Percentiles rank a stretch among this genome's conserved stretches.
These are phyloP conservation scores for Oryza meridionalis DNA, from an alignment of 176 grass and related monocot genomes.

Conservation along the genomic window DNA sequence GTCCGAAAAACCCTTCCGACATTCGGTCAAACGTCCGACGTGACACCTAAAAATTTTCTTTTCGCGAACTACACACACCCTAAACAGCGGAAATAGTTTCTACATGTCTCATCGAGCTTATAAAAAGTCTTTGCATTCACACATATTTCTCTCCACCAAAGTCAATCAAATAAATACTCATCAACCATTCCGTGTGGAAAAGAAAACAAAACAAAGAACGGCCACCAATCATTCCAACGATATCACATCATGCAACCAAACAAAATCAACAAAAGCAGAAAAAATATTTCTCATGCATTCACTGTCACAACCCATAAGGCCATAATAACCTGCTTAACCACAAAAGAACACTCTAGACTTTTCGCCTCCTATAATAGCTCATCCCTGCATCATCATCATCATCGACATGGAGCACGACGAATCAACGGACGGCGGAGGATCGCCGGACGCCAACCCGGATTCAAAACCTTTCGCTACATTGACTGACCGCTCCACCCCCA, in stretches of 20 bases:
- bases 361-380: not conserved
- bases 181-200: not conserved
- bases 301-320: not conserved
- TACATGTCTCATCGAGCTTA: too few relatives aligned
- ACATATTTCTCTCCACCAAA: not conserved
- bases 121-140: too few relatives aligned
- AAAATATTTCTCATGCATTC: not conserved
- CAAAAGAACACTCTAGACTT: not conserved
- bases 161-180: constrained; percentile 27
- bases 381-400: not conserved
- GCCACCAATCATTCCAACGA: not conserved
- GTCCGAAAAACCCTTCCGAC: too few relatives aligned
- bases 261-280: not conserved
- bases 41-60: too few relatives aligned
- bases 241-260: not conserved
- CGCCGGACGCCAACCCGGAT: constrained; percentile 34
- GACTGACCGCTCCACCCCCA: not conserved
- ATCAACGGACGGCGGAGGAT: constrained; percentile 36
- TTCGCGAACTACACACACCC: too few relatives aligned
- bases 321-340: not conserved
- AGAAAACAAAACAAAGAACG: not conserved
- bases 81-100: too few relatives aligned
- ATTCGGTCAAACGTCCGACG: too few relatives aligned
- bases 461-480: constrained; percentile 25
- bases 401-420: not conserved